Evolutionary conservation across 139 green algal species (phyloP).

Genomic region (Micractinium conductrix): DNA sequence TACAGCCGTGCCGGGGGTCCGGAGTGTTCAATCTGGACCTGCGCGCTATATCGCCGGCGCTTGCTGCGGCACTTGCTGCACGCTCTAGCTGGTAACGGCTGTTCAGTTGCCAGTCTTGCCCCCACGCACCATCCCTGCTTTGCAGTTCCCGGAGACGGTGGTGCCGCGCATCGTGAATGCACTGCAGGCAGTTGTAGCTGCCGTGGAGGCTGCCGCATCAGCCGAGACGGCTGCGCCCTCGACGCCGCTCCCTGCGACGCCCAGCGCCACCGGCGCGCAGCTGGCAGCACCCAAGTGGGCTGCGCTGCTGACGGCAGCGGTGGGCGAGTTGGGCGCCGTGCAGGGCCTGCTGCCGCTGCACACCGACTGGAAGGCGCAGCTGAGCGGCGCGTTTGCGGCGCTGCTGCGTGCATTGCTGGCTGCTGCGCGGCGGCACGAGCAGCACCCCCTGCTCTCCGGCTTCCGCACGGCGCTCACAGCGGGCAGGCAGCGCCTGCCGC

Average conservation of each 20-base stretch:
- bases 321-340: constrained; percentile 12
- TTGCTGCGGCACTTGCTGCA: constrained; percentile 4
- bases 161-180: constrained; percentile 1
- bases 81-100: too few relatives aligned
- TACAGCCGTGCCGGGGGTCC: neutral
- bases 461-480: neutral
- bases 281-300: neutral
- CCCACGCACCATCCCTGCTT: neutral
- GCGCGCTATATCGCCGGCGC: neutral
- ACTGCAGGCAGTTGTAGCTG: neutral
- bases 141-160: constrained; percentile 19
- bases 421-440: neutral
- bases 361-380: constrained; percentile 19
- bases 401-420: constrained; percentile 16
- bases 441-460: constrained; percentile 7
- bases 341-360: constrained; percentile 16
- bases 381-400: neutral
- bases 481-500: neutral
- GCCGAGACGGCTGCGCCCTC: neutral
- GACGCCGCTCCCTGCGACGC: neutral
- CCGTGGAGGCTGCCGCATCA: neutral
- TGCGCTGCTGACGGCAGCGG: neutral
- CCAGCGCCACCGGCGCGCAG: neutral
- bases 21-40: neutral
- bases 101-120: neutral